Base-by-base conservation (phyloP, 2,329 filamentous ascomycete genomes). In the Verruconis gallopava region DNA sequence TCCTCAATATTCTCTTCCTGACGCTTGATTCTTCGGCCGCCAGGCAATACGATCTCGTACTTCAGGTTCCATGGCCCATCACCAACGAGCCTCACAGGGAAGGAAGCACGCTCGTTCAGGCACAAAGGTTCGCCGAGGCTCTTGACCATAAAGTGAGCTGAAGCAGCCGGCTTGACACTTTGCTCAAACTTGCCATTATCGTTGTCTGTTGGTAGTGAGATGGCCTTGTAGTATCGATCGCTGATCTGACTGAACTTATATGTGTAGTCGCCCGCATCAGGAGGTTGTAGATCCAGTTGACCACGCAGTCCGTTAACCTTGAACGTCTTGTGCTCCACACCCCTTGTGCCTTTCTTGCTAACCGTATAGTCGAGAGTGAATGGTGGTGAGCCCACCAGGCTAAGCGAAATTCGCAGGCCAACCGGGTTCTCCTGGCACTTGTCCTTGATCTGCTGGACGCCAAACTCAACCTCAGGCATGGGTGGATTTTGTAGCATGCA, bases 381-480 rank as follows among this genome's bases (percentile, higher is more conserved):
- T 1, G 89, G 89, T 36, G 93, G 89, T 0, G 86, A 93, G 46
- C 91, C 91, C 20, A 89, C 81, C 30, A 98, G 70, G 56, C 96
- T 86, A 38, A 98, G 66, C 53, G 91, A 82, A 33, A 98, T 84
- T 9, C 81, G 75, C 42, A 98, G 72, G 32, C 91, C 91, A 47
- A 98, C 84, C 0, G 91, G 85, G 54, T 86, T 94, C 37, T 88
- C 86, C 25, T 88, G 89, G 58, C 91, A 98, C 57, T 93, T 93
- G 60, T 98, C 91, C 40, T 85, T 82, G 34, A 98, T 86, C 47
- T 86, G 80, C 51, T 93, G 82, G 4, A 77, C 71, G 21, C 72
- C 73, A 38, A 98, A 67, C 3, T 75, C 69, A 44, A 98, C 60
- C 43, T 80, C 76, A 6, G 91, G 91, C 61, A 94, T 80, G 0